Evolutionary conservation across 331 rosid genomes (phyloP), one percentile per base, ranked within the genome.

Genomic region (Quercus lobata): DNA sequence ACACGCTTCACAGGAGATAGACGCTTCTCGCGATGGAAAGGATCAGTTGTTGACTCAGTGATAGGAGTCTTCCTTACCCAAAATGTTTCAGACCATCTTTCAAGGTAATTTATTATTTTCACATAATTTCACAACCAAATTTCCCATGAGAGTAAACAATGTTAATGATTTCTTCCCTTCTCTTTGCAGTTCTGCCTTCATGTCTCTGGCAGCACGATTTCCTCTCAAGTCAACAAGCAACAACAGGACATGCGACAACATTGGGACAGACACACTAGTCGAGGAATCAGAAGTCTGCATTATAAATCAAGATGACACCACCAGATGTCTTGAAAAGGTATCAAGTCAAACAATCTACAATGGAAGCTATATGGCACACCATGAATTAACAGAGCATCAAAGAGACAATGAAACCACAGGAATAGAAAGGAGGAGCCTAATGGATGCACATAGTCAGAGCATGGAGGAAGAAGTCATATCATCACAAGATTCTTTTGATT

Each of bases 1-100:
- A 44, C 68, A 83, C 82, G 24, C 78, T 74, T 58, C 74, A 79
- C 89, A 96, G 98, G 99, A 81, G 99, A 93, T 83, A 91, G 99
- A 73, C 91, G 94, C 57, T 96, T 96, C 86, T 96, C 99, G 30
- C 87, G 76, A 78, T 93, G 99, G 99, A 96, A 96, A 91, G 99
- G 99, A 75, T 93, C 98, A 46, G 99, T 91, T 57, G 96, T 96
- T 75, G 99, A 96, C 84, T 96, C 99, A 4, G 97, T 96, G 58
- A 86, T 96, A 46, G 98, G 98, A 41, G 98, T 96, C 82, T 96
- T 90, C 81, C 98, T 93, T 70, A 96, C 99, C 74, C 97, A 96
- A 76, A 96, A 96, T 89, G 99, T 96, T 81, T 90, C 99, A 29
- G 99, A 96, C 80, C 98, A 96, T 85, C 93, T 96, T 73, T 96